Percentiles rank a stretch among this genome's conserved stretches.
Conservation (phyloP, 176 grass and related monocot genomes). For the Puccinellia tenuiflora region DNA sequence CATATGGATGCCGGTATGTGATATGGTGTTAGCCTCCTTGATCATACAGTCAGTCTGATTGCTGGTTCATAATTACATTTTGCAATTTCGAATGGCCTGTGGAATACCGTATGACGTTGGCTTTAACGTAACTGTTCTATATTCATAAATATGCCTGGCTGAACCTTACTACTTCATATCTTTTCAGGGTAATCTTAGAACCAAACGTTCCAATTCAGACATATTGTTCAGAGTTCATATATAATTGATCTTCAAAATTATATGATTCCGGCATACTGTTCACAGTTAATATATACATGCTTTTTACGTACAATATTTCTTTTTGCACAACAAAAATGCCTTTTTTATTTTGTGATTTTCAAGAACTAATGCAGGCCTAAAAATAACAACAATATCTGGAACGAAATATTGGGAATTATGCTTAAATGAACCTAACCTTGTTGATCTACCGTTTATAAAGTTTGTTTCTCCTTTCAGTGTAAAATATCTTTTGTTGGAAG, state of each 20-base stretch:
- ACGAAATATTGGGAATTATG: not conserved
- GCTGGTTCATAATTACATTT: not conserved
- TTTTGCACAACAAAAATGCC: not conserved
- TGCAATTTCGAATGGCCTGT: not conserved
- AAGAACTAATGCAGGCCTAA: not conserved
- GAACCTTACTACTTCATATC: not conserved
- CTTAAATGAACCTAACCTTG: not conserved
- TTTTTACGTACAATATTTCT: not conserved
- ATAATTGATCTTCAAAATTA: not conserved
- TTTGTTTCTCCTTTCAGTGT: not conserved
- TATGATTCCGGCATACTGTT: not conserved
- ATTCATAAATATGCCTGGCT: not conserved
- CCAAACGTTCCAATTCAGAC: not conserved
- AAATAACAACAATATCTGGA: not conserved
- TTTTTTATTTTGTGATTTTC: not conserved
- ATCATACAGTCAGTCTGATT: not conserved
- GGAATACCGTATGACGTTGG: not conserved
- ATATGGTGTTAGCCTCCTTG: not conserved
- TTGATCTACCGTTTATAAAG: not conserved
- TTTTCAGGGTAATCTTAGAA: not conserved
- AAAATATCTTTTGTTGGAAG: not conserved
- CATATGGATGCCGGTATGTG: slow-evolving; percentile 88
- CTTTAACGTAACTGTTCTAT: not conserved
- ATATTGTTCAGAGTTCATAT: not conserved
- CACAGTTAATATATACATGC: not conserved